A percentile compares a stretch with the other conserved stretches of the same genome.
phyloP scores from a whole-genome alignment of 1,284 basidiomycete genomes.

The Violaceomyces palustris region DNA sequence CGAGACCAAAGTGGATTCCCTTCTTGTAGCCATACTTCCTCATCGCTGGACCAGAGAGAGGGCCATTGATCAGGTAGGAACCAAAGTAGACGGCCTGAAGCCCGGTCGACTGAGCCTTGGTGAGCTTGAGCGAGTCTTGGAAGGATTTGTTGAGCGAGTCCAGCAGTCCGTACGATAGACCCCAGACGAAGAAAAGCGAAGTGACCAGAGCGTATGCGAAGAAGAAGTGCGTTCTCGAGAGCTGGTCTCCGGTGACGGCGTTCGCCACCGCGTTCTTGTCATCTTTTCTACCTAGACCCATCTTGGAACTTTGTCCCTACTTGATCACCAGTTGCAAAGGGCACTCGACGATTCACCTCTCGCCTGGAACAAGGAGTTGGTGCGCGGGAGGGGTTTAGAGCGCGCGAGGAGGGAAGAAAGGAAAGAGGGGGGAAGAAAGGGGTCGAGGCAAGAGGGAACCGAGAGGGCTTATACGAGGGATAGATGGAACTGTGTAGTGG shows the following conservation, averaged over 20 bases:
- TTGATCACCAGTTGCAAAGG: too few relatives aligned
- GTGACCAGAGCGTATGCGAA: conserved; percentile 68
- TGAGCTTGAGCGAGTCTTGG: conserved; percentile 66
- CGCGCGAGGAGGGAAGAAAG: too few relatives aligned
- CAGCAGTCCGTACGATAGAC: conserved; percentile 63
- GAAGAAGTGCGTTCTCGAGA: conserved; percentile 12
- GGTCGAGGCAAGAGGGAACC: too few relatives aligned
- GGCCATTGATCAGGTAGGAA: conserved; percentile 29
- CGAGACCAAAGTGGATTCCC: conserved; percentile 63
- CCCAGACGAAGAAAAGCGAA: conserved; percentile 74
- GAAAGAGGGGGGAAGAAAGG: too few relatives aligned
- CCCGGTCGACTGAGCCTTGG: conserved; percentile 72
- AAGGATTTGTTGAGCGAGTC: conserved; percentile 80
- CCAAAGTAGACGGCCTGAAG: conserved; percentile 74
- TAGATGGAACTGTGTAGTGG: too few relatives aligned
- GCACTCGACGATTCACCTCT: too few relatives aligned
- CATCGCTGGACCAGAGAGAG: conserved; percentile 36
- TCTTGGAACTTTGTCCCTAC: too few relatives aligned
- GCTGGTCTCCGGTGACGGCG: conserved; percentile 14
- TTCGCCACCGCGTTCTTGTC: conserved; percentile 12
- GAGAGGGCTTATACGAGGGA: too few relatives aligned
- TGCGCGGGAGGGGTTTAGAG: too few relatives aligned
- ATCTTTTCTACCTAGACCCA: too few relatives aligned
- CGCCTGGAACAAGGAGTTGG: too few relatives aligned
- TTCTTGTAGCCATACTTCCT: conserved; percentile 54